Percentiles rank a stretch among this genome's conserved stretches.
phyloP scores from a whole-genome alignment of 768 basidiomycete species.

The Daedaleopsis nitida region DNA sequence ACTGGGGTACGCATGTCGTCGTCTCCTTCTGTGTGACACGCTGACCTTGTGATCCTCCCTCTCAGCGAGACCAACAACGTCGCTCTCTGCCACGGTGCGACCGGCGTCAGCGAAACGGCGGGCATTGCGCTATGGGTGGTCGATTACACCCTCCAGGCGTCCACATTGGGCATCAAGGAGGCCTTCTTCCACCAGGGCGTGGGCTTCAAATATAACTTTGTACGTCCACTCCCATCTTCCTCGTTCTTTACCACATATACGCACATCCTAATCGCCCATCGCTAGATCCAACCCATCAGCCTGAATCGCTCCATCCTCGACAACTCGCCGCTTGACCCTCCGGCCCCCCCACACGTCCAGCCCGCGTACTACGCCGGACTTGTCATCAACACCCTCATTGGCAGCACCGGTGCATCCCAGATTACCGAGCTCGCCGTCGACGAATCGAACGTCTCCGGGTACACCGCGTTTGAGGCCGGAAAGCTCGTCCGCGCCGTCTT shows the following conservation, averaged over 20 bases:
- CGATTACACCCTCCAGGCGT: too few species aligned
- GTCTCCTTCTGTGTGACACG: background rate
- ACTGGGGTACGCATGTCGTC: slow-evolving; percentile 41
- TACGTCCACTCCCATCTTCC: slow-evolving; percentile 21
- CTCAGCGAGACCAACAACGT: slow-evolving; percentile 37
- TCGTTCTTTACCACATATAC: too few species aligned
- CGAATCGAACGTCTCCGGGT: slow-evolving; percentile 54
- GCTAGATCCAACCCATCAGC: slow-evolving; percentile 63
- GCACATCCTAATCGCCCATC: background rate
- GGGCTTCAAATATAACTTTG: slow-evolving; percentile 72
- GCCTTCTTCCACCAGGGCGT: slow-evolving; percentile 69
- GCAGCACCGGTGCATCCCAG: slow-evolving; percentile 41
- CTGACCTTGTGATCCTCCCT: background rate
- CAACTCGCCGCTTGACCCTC: slow-evolving; percentile 49
- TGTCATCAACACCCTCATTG: slow-evolving; percentile 60
- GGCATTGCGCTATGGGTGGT: slow-evolving; percentile 70
- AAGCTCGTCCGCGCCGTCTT: slow-evolving; percentile 52
- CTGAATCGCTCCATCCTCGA: slow-evolving; percentile 61
- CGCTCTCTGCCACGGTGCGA: slow-evolving; percentile 43
- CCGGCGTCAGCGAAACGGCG: slow-evolving; percentile 65
- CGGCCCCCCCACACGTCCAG: slow-evolving; percentile 61
- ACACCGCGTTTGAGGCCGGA: slow-evolving; percentile 57
- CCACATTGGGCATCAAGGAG: slow-evolving; percentile 53
- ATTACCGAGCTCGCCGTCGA: slow-evolving; percentile 54
- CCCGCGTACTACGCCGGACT: slow-evolving; percentile 68